Evolutionary conservation across 1,284 basidiomycete genomes (phyloP), one percentile per base, ranked within the genome.

Genomic region (Hemileccinum hortonii): DNA sequence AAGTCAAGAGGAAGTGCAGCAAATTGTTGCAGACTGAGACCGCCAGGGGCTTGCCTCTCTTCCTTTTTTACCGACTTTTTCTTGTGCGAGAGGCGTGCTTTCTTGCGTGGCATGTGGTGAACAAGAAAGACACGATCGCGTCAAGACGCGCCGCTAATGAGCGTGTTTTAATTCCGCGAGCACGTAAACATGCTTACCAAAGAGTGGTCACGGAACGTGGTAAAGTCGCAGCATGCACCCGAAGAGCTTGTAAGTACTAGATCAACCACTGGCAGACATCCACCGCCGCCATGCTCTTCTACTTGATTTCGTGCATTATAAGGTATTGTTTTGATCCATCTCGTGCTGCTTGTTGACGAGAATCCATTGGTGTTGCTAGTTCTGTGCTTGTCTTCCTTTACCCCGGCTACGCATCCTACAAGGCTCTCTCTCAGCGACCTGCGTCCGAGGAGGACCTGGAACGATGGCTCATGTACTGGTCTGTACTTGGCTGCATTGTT

Each of bases 391-490:
- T 84, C 29, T 90, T 90, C 66, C 75, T 93, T 33, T 93, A 93
- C 65, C 90, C 91, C 0, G 85, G 84, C 18, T 93, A 93, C 71
- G 87, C 89, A 36, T 92, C 90, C 22, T 94, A 91, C 75, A 94
- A 94, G 75, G 82, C 84, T 0, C 78, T 92, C 33, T 87, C 86
- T 43, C 86, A 87, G 63, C 77, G 90, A 41, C 88, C 90, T 35
- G 87, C 87, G 0, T 84, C 86, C 5, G 86, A 91, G 61, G 83
- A 78, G 42, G 87, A 90, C 29, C 75, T 93, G 7, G 91, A 93
- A 66, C 74, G 87, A 72, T 92, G 91, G 90, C 75, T 92, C 47
- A 93, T 92, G 90, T 94, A 92, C 63, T 93, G 91, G 91, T 86
- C 84, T 30, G 90, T 93, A 0, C 80, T 93, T 12, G 91, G 88